A percentile compares a stretch with the other conserved stretches of the same genome.
phyloP scores from a whole-genome alignment of 345 rosid species.

The Clausena lansium region DNA sequence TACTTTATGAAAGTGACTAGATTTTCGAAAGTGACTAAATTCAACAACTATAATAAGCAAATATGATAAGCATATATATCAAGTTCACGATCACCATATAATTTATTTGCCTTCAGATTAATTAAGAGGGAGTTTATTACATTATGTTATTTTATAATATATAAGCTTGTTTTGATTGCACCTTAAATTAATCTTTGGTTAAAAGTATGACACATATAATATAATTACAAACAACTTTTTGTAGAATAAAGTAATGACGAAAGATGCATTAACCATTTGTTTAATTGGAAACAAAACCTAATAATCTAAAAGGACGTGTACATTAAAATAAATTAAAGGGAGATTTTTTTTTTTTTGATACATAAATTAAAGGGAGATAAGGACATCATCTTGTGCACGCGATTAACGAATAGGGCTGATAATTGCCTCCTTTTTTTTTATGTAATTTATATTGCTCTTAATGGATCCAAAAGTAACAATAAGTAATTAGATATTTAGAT shows the following conservation, averaged over 20 bases:
- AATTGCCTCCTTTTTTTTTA: background rate
- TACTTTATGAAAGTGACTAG: background rate
- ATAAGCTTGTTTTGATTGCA: too few relatives aligned
- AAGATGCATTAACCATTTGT: background rate
- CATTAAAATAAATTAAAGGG: conserved; percentile 13
- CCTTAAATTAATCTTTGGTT: background rate
- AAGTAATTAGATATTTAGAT: background rate
- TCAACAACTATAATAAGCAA: background rate
- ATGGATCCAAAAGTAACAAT: conserved; percentile 13
- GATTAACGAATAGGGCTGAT: conserved; percentile 14
- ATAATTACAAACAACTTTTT: background rate
- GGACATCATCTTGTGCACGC: conserved; percentile 9
- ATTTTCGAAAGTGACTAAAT: background rate
- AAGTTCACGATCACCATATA: background rate
- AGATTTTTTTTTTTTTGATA: too few relatives aligned
- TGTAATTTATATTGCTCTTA: background rate
- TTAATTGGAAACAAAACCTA: conserved; percentile 22
- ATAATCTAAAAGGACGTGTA: conserved; percentile 20
- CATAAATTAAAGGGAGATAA: conserved; percentile 5
- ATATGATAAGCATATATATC: background rate
- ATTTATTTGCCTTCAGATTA: background rate
- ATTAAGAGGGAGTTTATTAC: background rate
- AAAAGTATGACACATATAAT: background rate
- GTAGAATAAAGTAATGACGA: background rate
- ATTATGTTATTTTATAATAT: background rate